Evolutionary conservation across 164 flowering plant genomes (phyloP), one percentile per base, ranked within the genome.

Genomic region (Piper betle): DNA sequence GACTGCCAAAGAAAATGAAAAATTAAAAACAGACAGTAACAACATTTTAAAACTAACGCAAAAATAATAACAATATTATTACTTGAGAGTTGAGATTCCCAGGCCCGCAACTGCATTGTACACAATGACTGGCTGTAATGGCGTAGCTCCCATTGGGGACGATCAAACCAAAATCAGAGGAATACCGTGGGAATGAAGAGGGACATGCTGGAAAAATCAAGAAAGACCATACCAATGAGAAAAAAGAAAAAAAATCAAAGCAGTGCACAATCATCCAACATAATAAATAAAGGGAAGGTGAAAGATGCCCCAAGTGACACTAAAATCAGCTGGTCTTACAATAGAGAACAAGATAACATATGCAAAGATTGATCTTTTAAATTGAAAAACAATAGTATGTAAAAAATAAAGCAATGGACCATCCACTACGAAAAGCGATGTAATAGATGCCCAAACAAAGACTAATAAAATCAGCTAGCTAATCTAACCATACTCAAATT

Each of bases 71-170:
- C 54, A 41, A 41, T 16, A 42, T 42, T 18, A 43, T 5, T 13
- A n/a, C n/a, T n/a, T n/a, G n/a, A n/a, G n/a, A n/a, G n/a, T n/a
- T 82, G 69, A 75, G 88, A 75, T 77, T 84, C 62, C 91, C 93
- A 0, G 87, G 96, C 39, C 83, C 95, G 57, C 99, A 94, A 62
- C 99, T 91, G 83, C 99, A 94, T 69, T 90, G 95, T 56, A 94
- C 91, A 64, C 99, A 94, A 67, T 91, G 95, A 66, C 95, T 79
- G 12, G 96, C 96, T 13, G 90, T 79, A 60, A 91, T 83, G 38
- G 90, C 87, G 64, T 91, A 94, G 70, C 91, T 88, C 20, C 96
- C 99, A 72, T 88, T 86, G n/a, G 99, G 82, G 59, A 94, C 99
- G 65, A 76, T 72, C 73, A 87, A 68, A 33, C 81, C 84, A 57